Evolutionary conservation across 257 asterid species (phyloP), one percentile per base, ranked within the genome.

Genomic region (Solanum microdontum): DNA sequence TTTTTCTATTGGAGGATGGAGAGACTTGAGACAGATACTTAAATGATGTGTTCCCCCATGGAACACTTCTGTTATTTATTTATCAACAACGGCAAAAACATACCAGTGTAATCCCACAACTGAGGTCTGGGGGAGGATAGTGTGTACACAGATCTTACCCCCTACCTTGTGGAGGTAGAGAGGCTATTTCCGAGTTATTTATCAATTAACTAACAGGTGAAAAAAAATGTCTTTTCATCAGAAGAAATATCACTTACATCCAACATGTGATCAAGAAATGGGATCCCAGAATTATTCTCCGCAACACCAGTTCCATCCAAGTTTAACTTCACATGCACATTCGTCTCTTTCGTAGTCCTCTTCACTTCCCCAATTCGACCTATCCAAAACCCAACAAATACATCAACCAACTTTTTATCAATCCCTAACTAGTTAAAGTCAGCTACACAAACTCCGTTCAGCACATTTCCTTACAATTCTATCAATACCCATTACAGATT

Each of bases 241-340:
- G 64, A 40, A 70, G 24, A 87, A 87, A 2, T n/a, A n/a, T 23
- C 23, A 87, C 99, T 92, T 87, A 96, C 99, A 93, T 97, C 98
- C 89, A 97, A 91, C 99, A 96, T 95, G 89, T 96, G 99, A 93
- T 96, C 99, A 84, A 96, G 97, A 91, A 96, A 97, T 26, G 98
- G 98, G 74, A 95, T 94, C 51, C 99, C 99, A 17, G 98, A 89
- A 86, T 89, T 87, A 83, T 95, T 97, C 45, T 97, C 95, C 58
- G 99, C 96, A 2, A 94, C 92, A 19, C 98, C 99, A 28, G 93
- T 88, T 55, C 98, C 99, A 92, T 97, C 99, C 91, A 97, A 89
- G 91, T 97, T 94, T 87, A 96, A 89, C 94, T 89, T 96, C 92
- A 94, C 98, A 82, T 84, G 77, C 43, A 95, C 99, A 89, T 96